These are phyloP conservation scores for Cadophora sp. DNA, from an alignment of 2,329 filamentous ascomycete genomes.

Conservation along the genomic window DNA sequence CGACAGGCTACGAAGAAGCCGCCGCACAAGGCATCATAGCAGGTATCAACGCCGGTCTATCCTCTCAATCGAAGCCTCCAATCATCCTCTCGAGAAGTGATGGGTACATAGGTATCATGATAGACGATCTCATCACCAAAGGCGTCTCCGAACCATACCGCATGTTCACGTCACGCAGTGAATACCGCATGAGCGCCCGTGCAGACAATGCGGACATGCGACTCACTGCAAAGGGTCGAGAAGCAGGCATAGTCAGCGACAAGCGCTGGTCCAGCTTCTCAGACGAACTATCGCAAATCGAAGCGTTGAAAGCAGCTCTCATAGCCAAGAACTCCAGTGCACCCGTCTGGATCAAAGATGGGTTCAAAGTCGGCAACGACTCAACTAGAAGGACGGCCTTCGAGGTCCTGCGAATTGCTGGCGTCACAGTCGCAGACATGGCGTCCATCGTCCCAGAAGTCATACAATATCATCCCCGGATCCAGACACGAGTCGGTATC, in stretches of 20 bases:
- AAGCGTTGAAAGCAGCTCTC: conserved; percentile 68
- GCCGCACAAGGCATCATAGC: conserved; percentile 92
- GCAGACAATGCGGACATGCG: conserved; percentile 93
- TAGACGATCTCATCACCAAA: conserved; percentile 96
- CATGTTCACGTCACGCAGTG: conserved; percentile 96
- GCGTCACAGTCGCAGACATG: conserved; percentile 64
- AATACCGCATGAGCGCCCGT: conserved; percentile 91
- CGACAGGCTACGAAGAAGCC: conserved; percentile 97
- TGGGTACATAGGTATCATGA: conserved; percentile 98
- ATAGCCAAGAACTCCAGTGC: conserved; percentile 63
- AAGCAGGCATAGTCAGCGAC: conserved; percentile 80
- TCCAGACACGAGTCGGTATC: conserved; percentile 76
- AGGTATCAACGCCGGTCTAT: conserved; percentile 91
- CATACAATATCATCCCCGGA: conserved; percentile 58
- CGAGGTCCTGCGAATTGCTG: conserved; percentile 76
- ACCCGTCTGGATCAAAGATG: conserved; percentile 70
- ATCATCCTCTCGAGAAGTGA: conserved; percentile 81
- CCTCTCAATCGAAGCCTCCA: conserved; percentile 68
- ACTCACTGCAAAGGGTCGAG: conserved; percentile 78
- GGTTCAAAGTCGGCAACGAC: conserved; percentile 74
- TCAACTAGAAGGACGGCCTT: conserved; percentile 73
- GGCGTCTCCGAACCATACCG: conserved; percentile 96
- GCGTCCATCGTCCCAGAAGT: conserved; percentile 63
- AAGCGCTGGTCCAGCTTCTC: conserved; percentile 75
- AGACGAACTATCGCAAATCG: conserved; percentile 71